These are phyloP conservation scores for Phytophthora aleatoria DNA, from an alignment of 352 stramenopile species.

Conservation along the genomic window DNA sequence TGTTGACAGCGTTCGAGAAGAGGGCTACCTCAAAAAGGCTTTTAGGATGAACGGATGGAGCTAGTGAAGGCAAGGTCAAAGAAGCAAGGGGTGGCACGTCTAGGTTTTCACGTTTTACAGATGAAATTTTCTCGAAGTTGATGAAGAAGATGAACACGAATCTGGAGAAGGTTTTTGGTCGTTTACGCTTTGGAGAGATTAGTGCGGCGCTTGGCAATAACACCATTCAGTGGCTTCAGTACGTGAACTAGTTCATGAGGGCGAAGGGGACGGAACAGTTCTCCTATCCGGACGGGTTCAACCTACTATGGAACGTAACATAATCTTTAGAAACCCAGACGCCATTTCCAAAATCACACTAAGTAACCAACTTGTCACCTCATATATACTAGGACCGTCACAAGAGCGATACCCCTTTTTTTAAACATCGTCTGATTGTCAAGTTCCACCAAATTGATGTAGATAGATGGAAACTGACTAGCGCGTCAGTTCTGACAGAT, in stretches of 20 bases:
- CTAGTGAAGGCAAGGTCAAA: background rate
- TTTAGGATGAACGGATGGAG: background rate
- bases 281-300: background rate
- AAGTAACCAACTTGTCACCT: too few species aligned
- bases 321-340: too few species aligned
- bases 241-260: slow-evolving; percentile 2
- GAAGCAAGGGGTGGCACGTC: slow-evolving; percentile 1
- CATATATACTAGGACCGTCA: too few species aligned
- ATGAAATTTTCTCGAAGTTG: background rate
- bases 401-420: too few species aligned
- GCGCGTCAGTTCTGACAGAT: background rate
- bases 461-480: too few species aligned
- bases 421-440: too few species aligned
- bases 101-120: background rate
- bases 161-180: background rate
- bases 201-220: background rate
- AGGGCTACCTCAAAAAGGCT: background rate
- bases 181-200: background rate
- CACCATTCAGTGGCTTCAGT: slow-evolving; percentile 1
- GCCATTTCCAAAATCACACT: too few species aligned
- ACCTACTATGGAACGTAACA: background rate
- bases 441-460: too few species aligned
- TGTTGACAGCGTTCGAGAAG: too few species aligned
- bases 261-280: background rate
- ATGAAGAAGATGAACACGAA: slow-evolving; percentile 3